Conservation (phyloP, 495 filamentous ascomycete genomes). For the Annulohypoxylon maeteangense region DNA sequence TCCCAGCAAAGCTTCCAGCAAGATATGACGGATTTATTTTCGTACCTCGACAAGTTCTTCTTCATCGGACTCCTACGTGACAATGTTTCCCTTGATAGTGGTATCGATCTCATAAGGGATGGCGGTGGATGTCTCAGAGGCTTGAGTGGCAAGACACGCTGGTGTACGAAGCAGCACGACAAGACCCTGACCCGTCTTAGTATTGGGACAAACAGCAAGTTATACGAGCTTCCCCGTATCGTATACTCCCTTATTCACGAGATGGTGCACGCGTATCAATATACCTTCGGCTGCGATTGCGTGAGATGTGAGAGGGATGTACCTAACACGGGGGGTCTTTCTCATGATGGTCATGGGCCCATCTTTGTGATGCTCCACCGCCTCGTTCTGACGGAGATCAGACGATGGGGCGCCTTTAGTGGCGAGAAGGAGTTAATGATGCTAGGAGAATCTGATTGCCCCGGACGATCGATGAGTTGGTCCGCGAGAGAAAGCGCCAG, state of each 20-base stretch:
- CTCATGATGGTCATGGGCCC: conserved; percentile 24
- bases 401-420: background rate
- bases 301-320: background rate
- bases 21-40: background rate
- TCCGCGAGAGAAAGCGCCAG: background rate
- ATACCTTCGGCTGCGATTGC: conserved; percentile 24
- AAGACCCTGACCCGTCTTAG: conserved; percentile 17
- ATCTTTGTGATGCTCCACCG: conserved; percentile 34
- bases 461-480: background rate
- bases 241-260: conserved; percentile 29
- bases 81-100: background rate
- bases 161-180: background rate
- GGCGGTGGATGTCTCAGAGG: background rate
- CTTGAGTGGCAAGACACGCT: background rate
- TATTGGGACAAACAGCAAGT: background rate
- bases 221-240: conserved; percentile 9
- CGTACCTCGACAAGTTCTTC: conserved; percentile 29
- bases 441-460: conserved; percentile 21
- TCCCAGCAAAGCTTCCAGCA: background rate
- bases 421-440: background rate
- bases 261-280: conserved; percentile 33
- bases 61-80: conserved; percentile 21
- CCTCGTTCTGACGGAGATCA: conserved; percentile 28
- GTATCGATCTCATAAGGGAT: conserved; percentile 10
- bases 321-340: conserved; percentile 19